These are phyloP conservation scores for Leishmania aethiopica DNA, from an alignment of 208 protist genomes.

Conservation along the genomic window DNA sequence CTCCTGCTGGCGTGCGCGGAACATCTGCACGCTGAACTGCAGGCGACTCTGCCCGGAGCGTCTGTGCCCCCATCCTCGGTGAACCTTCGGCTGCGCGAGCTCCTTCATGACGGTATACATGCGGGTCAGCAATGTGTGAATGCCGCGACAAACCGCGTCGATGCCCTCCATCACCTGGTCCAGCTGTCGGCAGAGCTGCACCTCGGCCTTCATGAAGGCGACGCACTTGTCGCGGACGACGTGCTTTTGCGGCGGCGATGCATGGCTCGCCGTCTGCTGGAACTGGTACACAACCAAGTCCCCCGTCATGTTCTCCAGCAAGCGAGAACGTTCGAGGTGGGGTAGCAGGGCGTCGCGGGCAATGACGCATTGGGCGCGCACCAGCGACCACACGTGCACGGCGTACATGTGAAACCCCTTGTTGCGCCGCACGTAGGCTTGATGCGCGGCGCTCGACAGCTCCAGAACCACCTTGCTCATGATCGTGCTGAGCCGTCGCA, in stretches of 20 bases:
- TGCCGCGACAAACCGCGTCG: conserved; percentile 23
- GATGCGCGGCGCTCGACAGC: conserved; percentile 42
- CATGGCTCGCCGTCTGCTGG: conserved; percentile 39
- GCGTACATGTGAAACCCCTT: conserved; percentile 46
- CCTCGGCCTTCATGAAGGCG: conserved; percentile 39
- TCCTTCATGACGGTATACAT: conserved; percentile 30
- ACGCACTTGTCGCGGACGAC: conserved; percentile 23
- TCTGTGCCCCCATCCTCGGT: conserved; percentile 24
- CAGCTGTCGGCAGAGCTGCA: conserved; percentile 36
- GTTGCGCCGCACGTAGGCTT: conserved; percentile 40
- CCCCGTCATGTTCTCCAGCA: conserved; percentile 44
- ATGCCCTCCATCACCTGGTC: conserved; percentile 41
- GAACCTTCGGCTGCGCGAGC: conserved; percentile 25
- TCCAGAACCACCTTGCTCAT: conserved; percentile 34
- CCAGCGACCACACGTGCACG: conserved; percentile 33
- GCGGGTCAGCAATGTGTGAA: conserved; percentile 19
- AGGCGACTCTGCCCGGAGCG: conserved; percentile 23
- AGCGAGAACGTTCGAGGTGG: conserved; percentile 31
- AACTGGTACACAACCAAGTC: conserved; percentile 47
- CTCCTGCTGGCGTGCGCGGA: conserved; percentile 5
- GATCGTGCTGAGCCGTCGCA: conserved; percentile 22
- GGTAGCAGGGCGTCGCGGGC: conserved; percentile 37
- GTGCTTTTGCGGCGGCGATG: conserved; percentile 34
- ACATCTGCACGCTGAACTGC: conserved; percentile 21
- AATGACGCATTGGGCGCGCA: conserved; percentile 26